Evolutionary conservation across 805 yeast genomes (phyloP), one percentile per base, ranked within the genome.

Genomic region (Saccharomycopsis javanensis): DNA sequence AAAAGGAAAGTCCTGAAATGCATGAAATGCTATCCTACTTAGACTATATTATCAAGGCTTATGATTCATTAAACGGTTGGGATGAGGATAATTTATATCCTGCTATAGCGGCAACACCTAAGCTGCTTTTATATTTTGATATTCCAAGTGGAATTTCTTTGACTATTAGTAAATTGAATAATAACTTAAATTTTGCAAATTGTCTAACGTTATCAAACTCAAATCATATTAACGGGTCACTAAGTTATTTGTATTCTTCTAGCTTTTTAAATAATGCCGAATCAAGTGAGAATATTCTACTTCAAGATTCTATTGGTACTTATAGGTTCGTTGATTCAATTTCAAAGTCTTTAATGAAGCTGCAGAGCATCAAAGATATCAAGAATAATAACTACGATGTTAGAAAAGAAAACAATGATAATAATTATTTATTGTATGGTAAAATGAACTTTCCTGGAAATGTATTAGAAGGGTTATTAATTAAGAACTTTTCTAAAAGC

Each of bases 401-500:
- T 8, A 45, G 58, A 50, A 34, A 55, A 11, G 28, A 42, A 20
- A 10, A 8, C 15, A 8, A 11, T 20, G 27, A 42, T 23, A 31
- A 59, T 8, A 59, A 63, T 53, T 71, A 76, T 35, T 72, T 82
- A 0, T 72, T 92, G 15, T 92, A 88, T 68, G 98, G 98, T 0
- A 75, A 92, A 61, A 79, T 94, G 82, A 87, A 85, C 65, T 82
- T 92, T 60, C 98, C 99, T 0, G 86, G 88, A 1, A 83, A 88
- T 16, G 83, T 86, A 6, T 71, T 94, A 1, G 98, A 92, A 68
- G 96, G 96, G 1, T 84, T 94, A 92, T 62, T 83, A 6, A 80
- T 89, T 45, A 80, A 85, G 61, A 72, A 88, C 56, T 64, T 88
- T 16, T 73, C 84, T 0, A 69, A 77, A 5, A 72, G 74, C 27